phyloP scores from a whole-genome alignment of 495 filamentous ascomycete genomes.

The Penicillium canariense region DNA sequence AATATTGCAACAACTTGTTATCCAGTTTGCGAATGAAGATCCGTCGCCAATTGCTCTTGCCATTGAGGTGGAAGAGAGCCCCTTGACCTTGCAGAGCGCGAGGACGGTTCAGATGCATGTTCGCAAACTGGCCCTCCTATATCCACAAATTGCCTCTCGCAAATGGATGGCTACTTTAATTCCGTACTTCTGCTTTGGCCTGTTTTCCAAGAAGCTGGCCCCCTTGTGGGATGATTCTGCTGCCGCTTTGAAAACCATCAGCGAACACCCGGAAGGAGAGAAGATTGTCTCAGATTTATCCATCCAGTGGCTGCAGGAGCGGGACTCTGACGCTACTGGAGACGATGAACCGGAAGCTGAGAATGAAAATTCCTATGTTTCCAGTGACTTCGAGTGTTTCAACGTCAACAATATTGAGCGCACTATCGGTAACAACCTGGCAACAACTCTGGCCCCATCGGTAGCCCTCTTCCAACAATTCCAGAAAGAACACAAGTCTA shows the following conservation, averaged over 20 bases:
- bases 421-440: slow-evolving; percentile 33
- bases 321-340: slow-evolving; percentile 37
- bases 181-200: slow-evolving; percentile 81
- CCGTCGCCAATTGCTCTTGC: slow-evolving; percentile 47
- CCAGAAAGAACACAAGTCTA: slow-evolving; percentile 33
- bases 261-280: slow-evolving; percentile 67
- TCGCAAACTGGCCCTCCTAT: slow-evolving; percentile 68
- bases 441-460: slow-evolving; percentile 19
- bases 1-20: slow-evolving; percentile 51
- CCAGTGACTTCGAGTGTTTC: slow-evolving; percentile 72
- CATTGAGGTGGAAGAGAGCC: slow-evolving; percentile 72
- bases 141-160: slow-evolving; percentile 48
- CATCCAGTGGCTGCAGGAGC: slow-evolving; percentile 73
- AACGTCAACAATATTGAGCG: slow-evolving; percentile 62
- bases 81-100: slow-evolving; percentile 68
- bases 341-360: slow-evolving; percentile 27
- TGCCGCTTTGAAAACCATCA: slow-evolving; percentile 69
- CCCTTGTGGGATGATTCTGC: slow-evolving; percentile 84
- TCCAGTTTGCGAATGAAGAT: slow-evolving; percentile 35
- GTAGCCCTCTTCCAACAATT: slow-evolving; percentile 31
- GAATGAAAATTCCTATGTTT: slow-evolving; percentile 28
- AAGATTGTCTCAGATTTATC: slow-evolving; percentile 68
- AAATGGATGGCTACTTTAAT: slow-evolving; percentile 69
- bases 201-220: slow-evolving; percentile 78
- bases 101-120: slow-evolving; percentile 79